Evolutionary conservation across 176 grass and related monocot species (phyloP).

Genomic region (Phragmites australis): DNA sequence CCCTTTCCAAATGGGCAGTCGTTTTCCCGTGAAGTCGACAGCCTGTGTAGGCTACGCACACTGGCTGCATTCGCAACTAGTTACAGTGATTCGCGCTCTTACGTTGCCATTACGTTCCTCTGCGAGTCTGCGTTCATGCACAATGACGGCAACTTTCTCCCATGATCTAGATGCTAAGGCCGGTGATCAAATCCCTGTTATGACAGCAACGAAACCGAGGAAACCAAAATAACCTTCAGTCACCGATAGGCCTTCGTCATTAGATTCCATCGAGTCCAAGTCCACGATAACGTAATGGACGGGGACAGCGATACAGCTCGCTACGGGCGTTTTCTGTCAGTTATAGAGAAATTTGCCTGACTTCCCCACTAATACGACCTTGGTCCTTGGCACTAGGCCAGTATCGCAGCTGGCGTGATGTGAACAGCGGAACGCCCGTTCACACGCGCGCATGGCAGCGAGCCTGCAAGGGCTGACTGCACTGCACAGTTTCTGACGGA

Average conservation of each 20-base stretch:
- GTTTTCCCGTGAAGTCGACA: background rate
- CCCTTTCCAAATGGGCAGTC: background rate
- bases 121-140: background rate
- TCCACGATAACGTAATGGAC: background rate
- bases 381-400: background rate
- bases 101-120: background rate
- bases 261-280: background rate
- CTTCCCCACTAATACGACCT: background rate
- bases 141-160: background rate
- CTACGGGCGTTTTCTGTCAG: background rate
- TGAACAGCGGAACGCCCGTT: slow-evolving; percentile 2
- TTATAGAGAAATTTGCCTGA: background rate
- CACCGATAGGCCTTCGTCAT: background rate
- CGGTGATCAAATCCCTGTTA: background rate
- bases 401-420: background rate
- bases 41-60: background rate
- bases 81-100: background rate
- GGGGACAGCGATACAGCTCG: background rate
- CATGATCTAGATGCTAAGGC: background rate
- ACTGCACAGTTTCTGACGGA: background rate
- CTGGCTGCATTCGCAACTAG: background rate
- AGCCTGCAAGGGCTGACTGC: background rate
- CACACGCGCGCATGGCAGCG: background rate
- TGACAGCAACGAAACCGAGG: background rate
- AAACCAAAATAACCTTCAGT: background rate